phyloP scores from a whole-genome alignment of 169 alveolate genomes.

The Plasmodium relictum region DNA sequence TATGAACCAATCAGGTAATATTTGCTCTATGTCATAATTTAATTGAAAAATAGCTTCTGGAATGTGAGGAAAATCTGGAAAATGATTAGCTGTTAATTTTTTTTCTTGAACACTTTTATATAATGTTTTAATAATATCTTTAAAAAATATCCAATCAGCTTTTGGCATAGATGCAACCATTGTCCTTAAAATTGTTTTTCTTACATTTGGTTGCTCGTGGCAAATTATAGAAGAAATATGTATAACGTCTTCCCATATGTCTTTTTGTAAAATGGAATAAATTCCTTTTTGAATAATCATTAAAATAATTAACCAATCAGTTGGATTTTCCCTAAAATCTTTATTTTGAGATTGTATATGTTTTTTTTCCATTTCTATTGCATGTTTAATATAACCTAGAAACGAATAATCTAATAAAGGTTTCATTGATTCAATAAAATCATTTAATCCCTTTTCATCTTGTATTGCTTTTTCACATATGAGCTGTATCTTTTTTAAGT shows the following conservation, averaged over 20 bases:
- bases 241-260: constrained; percentile 80
- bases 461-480: constrained; percentile 80
- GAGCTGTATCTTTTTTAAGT: constrained; percentile 78
- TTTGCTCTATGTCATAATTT: constrained; percentile 76
- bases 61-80: constrained; percentile 80
- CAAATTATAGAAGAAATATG: constrained; percentile 70
- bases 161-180: constrained; percentile 80
- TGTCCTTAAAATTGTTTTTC: constrained; percentile 76
- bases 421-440: constrained; percentile 79
- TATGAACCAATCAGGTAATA: constrained; percentile 84
- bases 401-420: constrained; percentile 80
- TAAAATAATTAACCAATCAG: constrained; percentile 81
- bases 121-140: constrained; percentile 77
- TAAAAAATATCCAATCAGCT: constrained; percentile 82
- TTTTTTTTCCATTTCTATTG: constrained; percentile 77
- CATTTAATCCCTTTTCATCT: constrained; percentile 78
- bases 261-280: constrained; percentile 78
- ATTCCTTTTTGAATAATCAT: constrained; percentile 81
- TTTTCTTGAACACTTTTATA: constrained; percentile 63
- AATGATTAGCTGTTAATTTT: constrained; percentile 63
- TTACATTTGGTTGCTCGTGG: constrained; percentile 80
- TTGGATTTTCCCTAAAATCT: constrained; percentile 77
- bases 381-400: constrained; percentile 79
- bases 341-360: constrained; percentile 53
- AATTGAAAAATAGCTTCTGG: constrained; percentile 81